These are phyloP conservation scores for Gonapodya sp. DNA, from an alignment of 192 early-diverging fungal species.

Conservation along the genomic window DNA sequence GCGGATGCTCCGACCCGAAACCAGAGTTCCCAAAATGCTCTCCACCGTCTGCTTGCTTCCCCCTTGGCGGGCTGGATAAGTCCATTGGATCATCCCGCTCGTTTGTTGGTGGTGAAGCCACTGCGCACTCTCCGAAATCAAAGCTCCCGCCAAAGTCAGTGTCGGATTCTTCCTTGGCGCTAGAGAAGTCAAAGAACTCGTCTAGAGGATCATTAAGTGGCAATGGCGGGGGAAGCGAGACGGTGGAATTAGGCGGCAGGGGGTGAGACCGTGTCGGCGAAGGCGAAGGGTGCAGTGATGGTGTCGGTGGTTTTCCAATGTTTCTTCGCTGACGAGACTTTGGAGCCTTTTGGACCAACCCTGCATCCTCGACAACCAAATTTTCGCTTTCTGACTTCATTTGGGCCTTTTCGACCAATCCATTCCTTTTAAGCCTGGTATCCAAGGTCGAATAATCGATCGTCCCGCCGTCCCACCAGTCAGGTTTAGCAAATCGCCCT, in stretches of 20 bases:
- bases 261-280: neutral
- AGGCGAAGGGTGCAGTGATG: too few relatives aligned
- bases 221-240: neutral
- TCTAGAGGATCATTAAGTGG: neutral
- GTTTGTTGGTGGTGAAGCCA: neutral
- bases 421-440: neutral
- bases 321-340: too few relatives aligned
- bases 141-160: neutral
- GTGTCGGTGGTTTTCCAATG: too few relatives aligned
- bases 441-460: neutral
- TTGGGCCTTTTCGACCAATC: neutral
- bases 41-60: too few relatives aligned
- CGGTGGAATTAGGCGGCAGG: neutral
- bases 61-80: neutral
- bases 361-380: neutral
- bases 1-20: too few relatives aligned
- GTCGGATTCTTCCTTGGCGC: neutral
- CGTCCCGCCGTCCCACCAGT: neutral
- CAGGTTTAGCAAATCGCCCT: neutral
- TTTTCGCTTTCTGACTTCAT: neutral
- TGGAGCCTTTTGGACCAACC: too few relatives aligned
- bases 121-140: neutral
- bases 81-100: neutral
- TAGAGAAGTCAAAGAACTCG: neutral
- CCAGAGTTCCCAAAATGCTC: too few relatives aligned